These are phyloP conservation scores for Colletotrichum gloeosporioides DNA, from an alignment of 2,329 filamentous ascomycete species.

Conservation along the genomic window DNA sequence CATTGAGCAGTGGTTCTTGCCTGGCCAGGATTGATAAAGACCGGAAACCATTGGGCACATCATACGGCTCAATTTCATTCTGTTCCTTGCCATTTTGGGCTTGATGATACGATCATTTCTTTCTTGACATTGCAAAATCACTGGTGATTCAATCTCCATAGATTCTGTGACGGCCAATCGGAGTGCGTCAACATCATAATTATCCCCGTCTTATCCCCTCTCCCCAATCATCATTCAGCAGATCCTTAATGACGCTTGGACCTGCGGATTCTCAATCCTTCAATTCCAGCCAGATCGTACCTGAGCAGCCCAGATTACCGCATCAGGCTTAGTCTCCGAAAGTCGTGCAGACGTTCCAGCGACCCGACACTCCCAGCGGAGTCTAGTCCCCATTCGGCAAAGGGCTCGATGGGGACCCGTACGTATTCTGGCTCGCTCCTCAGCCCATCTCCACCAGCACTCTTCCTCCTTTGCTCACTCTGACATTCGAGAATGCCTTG, in stretches of 20 bases:
- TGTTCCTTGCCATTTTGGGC: background rate
- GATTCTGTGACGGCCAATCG: background rate
- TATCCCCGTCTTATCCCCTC: background rate
- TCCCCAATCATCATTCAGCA: background rate
- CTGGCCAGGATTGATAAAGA: background rate
- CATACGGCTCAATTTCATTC: background rate
- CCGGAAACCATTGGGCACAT: background rate
- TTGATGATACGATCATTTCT: background rate
- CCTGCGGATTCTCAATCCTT: background rate
- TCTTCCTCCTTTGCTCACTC: background rate
- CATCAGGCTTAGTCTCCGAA: constrained; percentile 38
- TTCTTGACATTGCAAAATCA: background rate
- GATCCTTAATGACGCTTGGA: background rate
- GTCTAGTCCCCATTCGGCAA: constrained; percentile 11
- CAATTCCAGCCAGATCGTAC: background rate
- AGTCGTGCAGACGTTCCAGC: background rate
- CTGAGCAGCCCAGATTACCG: background rate
- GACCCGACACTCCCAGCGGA: background rate
- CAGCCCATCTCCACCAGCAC: background rate
- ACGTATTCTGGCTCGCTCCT: background rate
- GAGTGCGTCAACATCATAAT: background rate
- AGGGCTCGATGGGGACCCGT: background rate
- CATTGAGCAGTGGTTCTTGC: background rate
- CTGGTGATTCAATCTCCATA: background rate
- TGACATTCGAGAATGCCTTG: background rate